phyloP scores from a whole-genome alignment of 176 grass and related monocot genomes.

The Paspalum notatum region DNA sequence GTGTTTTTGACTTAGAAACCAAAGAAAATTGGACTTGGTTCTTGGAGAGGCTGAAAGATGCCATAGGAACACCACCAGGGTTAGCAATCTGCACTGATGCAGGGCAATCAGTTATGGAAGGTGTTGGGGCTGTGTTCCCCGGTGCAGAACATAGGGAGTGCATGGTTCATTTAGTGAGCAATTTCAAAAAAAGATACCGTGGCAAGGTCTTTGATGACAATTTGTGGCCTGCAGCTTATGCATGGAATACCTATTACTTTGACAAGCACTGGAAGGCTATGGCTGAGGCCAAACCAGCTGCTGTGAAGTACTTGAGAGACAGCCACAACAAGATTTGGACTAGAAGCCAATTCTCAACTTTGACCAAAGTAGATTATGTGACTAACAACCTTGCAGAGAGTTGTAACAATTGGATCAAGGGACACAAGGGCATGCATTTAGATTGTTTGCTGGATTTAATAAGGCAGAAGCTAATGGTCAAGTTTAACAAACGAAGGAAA shows the following conservation, averaged over 20 bases:
- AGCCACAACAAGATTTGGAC: neutral
- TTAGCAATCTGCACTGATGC: slow-evolving; percentile 11
- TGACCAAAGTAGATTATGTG: neutral
- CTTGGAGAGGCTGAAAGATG: neutral
- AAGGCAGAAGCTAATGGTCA: neutral
- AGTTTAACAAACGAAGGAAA: neutral
- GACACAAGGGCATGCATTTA: no score
- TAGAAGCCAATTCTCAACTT: neutral
- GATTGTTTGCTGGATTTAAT: neutral
- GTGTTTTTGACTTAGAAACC: no score
- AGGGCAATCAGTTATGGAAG: neutral
- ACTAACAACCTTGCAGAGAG: neutral
- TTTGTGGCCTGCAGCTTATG: neutral
- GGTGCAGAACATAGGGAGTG: no score
- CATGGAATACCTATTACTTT: neutral
- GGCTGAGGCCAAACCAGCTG: neutral
- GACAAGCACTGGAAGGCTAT: neutral
- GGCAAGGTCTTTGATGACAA: neutral
- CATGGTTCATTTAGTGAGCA: neutral
- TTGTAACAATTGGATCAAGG: neutral
- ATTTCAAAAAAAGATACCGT: neutral
- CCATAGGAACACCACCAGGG: neutral
- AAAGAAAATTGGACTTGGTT: no score
- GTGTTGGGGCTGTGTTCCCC: neutral
- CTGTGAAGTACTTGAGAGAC: neutral